Evolutionary conservation across 2,329 filamentous ascomycete genomes (phyloP).

Genomic region (Penicillium corylophilum): DNA sequence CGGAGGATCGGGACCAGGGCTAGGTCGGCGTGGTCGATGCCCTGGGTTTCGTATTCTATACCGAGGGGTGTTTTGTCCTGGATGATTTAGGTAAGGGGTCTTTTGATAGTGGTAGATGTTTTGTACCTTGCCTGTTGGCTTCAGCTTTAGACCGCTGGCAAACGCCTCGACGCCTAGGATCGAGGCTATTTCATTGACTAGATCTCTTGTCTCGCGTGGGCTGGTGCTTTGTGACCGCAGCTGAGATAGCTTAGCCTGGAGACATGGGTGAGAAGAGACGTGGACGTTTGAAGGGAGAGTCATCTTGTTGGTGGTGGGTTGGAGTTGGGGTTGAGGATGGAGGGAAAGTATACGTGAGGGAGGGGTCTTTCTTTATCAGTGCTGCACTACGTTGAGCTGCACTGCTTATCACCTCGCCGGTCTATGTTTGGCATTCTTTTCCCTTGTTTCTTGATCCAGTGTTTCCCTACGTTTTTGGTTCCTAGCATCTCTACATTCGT

Average conservation of each 20-base stretch:
- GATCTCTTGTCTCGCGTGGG: conserved; percentile 72
- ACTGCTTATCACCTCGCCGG: background rate
- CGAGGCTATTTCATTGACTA: conserved; percentile 82
- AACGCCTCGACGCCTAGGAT: conserved; percentile 83
- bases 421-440: background rate
- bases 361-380: conserved; percentile 15
- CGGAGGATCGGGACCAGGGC: conserved; percentile 90
- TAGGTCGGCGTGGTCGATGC: conserved; percentile 64
- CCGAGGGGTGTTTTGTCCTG: conserved; percentile 78
- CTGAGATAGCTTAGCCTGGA: conserved; percentile 84
- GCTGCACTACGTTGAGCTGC: background rate
- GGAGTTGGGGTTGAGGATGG: background rate
- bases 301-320: conserved; percentile 20
- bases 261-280: conserved; percentile 80
- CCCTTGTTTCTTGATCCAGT: background rate
- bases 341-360: background rate
- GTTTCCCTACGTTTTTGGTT: background rate
- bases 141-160: conserved; percentile 58
- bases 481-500: background rate
- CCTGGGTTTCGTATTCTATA: conserved; percentile 68
- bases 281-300: conserved; percentile 60
- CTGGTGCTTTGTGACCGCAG: conserved; percentile 71
- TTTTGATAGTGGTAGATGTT: background rate
- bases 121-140: conserved; percentile 63
- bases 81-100: conserved; percentile 7